Conservation (phyloP, 2,329 filamentous ascomycete genomes). For the Aspergillus persii region DNA sequence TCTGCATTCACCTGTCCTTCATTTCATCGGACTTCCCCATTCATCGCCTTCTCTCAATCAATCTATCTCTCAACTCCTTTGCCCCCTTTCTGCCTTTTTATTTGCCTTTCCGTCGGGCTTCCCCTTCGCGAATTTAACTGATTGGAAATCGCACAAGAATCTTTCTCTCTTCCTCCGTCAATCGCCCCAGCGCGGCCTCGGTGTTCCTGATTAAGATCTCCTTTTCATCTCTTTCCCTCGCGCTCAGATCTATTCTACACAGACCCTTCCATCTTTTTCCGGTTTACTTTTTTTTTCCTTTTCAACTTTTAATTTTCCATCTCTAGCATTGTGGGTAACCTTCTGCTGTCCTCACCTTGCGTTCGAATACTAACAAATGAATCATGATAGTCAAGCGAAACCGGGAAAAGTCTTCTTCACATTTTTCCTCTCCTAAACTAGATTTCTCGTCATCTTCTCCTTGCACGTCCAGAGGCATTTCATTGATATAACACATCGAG, state of each 20-base stretch:
- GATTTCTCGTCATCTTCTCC: not conserved
- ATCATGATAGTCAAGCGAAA: not conserved
- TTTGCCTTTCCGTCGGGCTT: slow-evolving; percentile 1
- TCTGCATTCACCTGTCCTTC: slow-evolving; percentile 9
- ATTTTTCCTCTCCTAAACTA: not conserved
- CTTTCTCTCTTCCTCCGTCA: slow-evolving; percentile 10
- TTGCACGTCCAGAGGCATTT: not conserved
- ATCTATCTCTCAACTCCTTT: slow-evolving; percentile 15
- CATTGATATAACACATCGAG: not conserved
- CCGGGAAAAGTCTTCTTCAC: not conserved
- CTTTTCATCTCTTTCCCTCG: slow-evolving; percentile 15
- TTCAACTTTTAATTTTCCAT: slow-evolving; percentile 17
- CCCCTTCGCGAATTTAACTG: slow-evolving; percentile 18
- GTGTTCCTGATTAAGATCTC: not conserved
- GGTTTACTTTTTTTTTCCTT: slow-evolving; percentile 11
- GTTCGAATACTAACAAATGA: not conserved
- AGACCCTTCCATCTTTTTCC: slow-evolving; percentile 10
- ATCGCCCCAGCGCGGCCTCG: not conserved
- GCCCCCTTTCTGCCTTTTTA: slow-evolving; percentile 5
- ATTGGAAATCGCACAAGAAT: slow-evolving; percentile 30
- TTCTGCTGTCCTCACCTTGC: not conserved
- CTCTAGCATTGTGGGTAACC: slow-evolving; percentile 31
- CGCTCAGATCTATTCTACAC: slow-evolving; percentile 6
- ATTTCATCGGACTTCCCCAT: slow-evolving; percentile 5
- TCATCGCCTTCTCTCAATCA: slow-evolving; percentile 3